Evolutionary conservation across 2,329 filamentous ascomycete species (phyloP).

Genomic region (Pestalotiopsis fici): DNA sequence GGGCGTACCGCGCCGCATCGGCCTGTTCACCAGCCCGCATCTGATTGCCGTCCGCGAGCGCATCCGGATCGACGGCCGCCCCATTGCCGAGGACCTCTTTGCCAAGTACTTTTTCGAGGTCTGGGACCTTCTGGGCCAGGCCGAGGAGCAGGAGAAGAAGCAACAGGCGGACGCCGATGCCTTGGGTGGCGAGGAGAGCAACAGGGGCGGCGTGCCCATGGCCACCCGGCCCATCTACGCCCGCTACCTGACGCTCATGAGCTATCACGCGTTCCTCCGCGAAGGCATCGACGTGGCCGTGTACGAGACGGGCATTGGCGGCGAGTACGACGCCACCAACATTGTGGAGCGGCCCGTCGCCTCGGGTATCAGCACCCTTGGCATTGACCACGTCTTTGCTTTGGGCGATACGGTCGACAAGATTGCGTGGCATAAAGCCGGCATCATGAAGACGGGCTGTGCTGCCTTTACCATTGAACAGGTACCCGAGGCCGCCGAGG

Average conservation of each 20-base stretch:
- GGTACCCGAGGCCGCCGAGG: slow-evolving; percentile 41
- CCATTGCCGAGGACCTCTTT: slow-evolving; percentile 60
- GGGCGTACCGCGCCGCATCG: slow-evolving; percentile 46
- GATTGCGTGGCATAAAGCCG: slow-evolving; percentile 76
- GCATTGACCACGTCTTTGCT: slow-evolving; percentile 67
- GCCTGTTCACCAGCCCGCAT: slow-evolving; percentile 71
- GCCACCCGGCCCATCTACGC: slow-evolving; percentile 56
- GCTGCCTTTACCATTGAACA: slow-evolving; percentile 61
- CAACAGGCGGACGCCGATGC: neutral
- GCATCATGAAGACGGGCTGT: slow-evolving; percentile 64
- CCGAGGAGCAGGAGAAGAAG: slow-evolving; percentile 24
- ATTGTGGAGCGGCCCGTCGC: slow-evolving; percentile 59
- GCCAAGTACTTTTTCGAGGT: slow-evolving; percentile 69
- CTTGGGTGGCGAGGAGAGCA: slow-evolving; percentile 16
- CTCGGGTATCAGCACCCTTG: slow-evolving; percentile 64
- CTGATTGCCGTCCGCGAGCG: slow-evolving; percentile 68
- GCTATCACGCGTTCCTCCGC: slow-evolving; percentile 65
- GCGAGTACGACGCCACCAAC: slow-evolving; percentile 71
- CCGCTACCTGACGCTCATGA: slow-evolving; percentile 65
- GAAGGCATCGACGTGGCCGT: slow-evolving; percentile 65
- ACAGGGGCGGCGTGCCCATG: slow-evolving; percentile 29
- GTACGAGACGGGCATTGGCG: slow-evolving; percentile 68
- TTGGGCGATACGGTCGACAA: slow-evolving; percentile 64
- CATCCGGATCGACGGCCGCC: slow-evolving; percentile 61
- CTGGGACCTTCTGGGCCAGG: slow-evolving; percentile 56